Conservation (phyloP, 495 filamentous ascomycete genomes). For the Xylaria nigripes region DNA sequence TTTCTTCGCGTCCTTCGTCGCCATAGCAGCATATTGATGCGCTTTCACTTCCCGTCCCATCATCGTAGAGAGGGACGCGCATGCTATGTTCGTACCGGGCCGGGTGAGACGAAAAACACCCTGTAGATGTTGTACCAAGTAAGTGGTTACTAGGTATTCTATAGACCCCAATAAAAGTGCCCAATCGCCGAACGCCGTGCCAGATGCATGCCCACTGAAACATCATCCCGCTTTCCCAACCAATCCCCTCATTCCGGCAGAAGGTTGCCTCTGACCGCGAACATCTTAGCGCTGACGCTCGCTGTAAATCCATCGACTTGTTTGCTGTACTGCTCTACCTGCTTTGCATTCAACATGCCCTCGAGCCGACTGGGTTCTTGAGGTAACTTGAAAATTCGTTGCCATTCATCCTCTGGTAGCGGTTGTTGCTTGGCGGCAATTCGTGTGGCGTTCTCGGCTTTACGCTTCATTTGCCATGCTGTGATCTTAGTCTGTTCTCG, state of each 20-base stretch:
- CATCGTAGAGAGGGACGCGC: not conserved
- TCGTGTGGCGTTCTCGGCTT: constrained; percentile 82
- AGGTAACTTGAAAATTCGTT: constrained; percentile 92
- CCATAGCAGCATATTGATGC: not conserved
- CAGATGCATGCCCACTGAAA: constrained; percentile 24
- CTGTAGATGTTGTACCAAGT: constrained; percentile 3
- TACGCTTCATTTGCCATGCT: constrained; percentile 90
- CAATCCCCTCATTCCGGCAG: constrained; percentile 37
- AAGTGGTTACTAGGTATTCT: constrained; percentile 16
- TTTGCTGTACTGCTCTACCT: constrained; percentile 96
- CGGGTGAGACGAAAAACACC: constrained; percentile 3
- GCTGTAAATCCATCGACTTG: constrained; percentile 97
- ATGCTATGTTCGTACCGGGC: constrained; percentile 3
- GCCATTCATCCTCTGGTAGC: constrained; percentile 96
- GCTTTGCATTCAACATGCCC: constrained; percentile 82
- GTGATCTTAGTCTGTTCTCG: constrained; percentile 95
- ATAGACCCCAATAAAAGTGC: constrained; percentile 21
- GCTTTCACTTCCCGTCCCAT: not conserved
- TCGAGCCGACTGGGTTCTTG: constrained; percentile 88
- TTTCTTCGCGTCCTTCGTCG: not conserved
- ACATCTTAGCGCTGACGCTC: constrained; percentile 90
- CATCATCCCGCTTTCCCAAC: constrained; percentile 13
- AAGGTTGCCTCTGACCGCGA: constrained; percentile 75
- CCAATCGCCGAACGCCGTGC: constrained; percentile 27
- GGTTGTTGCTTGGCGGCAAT: constrained; percentile 77